phyloP scores from a whole-genome alignment of 2,329 filamentous ascomycete species.

The Metarhizium humberi region DNA sequence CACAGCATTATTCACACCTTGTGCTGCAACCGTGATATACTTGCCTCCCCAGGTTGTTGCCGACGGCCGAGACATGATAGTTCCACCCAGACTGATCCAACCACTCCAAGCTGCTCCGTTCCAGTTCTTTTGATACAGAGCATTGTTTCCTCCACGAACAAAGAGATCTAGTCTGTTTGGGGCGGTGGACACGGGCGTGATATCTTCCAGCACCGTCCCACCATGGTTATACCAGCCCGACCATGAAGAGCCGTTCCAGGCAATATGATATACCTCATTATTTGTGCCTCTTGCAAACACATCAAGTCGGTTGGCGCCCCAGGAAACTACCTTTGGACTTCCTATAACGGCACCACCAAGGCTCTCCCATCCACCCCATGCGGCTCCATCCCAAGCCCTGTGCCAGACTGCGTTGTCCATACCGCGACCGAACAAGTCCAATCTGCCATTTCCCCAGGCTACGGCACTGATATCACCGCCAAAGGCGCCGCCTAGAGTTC shows the following conservation, averaged over 20 bases:
- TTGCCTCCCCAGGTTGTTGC: background rate
- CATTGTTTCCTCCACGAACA: background rate
- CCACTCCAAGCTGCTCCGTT: background rate
- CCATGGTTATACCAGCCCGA: background rate
- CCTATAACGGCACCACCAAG: background rate
- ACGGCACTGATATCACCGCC: constrained; percentile 16
- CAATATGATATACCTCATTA: background rate
- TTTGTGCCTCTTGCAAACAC: background rate
- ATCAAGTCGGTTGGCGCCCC: background rate
- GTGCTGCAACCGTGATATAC: background rate
- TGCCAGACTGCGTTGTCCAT: background rate
- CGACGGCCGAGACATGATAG: background rate
- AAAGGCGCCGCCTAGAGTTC: constrained; percentile 18
- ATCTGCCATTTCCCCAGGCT: constrained; percentile 11
- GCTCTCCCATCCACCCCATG: background rate
- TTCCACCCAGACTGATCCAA: background rate
- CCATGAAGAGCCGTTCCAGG: background rate
- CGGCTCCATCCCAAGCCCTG: background rate
- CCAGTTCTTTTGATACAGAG: background rate
- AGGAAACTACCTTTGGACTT: background rate
- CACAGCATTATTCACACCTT: background rate
- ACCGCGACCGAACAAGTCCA: background rate
- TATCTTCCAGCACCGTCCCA: constrained; percentile 4
- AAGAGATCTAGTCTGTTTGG: background rate
- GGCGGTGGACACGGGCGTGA: constrained; percentile 2